phyloP scores from a whole-genome alignment of 495 filamentous ascomycete genomes.

The Aspergillus heteromorphus region DNA sequence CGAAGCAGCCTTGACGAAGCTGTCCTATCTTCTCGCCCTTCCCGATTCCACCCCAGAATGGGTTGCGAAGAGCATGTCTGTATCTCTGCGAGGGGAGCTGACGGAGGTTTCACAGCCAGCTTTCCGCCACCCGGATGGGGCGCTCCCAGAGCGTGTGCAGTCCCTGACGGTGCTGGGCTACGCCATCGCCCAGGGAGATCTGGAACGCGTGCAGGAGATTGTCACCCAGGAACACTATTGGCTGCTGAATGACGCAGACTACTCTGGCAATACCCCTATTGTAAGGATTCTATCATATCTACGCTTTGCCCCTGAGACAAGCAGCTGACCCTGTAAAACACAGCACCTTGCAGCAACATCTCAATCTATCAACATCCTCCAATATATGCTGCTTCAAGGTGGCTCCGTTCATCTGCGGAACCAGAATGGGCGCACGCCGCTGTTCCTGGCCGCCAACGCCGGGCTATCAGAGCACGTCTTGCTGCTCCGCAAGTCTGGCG shows the following conservation, averaged over 20 bases:
- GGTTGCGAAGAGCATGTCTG: conserved; percentile 66
- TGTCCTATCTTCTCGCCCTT: conserved; percentile 78
- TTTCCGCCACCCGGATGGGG: conserved; percentile 68
- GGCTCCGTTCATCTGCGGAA: conserved; percentile 87
- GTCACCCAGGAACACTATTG: conserved; percentile 60
- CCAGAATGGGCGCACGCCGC: conserved; percentile 70
- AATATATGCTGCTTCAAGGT: conserved; percentile 66
- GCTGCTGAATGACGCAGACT: conserved; percentile 74
- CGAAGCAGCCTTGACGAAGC: conserved; percentile 89
- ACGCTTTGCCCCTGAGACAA: not conserved
- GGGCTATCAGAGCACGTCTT: conserved; percentile 56
- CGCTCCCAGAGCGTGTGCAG: conserved; percentile 40
- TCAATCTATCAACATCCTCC: conserved; percentile 57
- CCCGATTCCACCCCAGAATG: conserved; percentile 56
- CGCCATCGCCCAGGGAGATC: conserved; percentile 69
- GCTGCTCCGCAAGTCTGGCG: conserved; percentile 64
- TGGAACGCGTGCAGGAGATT: conserved; percentile 57
- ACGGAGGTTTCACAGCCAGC: conserved; percentile 60
- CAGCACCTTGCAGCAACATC: conserved; percentile 63
- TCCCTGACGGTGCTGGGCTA: conserved; percentile 71
- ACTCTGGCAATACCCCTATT: conserved; percentile 84
- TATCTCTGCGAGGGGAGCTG: conserved; percentile 77
- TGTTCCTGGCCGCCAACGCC: conserved; percentile 68
- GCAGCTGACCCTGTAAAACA: not conserved
- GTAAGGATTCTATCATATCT: conserved; percentile 34